Evolutionary conservation across 495 filamentous ascomycete species (phyloP).

Genomic region (Friedmanniomyces endolithicus): DNA sequence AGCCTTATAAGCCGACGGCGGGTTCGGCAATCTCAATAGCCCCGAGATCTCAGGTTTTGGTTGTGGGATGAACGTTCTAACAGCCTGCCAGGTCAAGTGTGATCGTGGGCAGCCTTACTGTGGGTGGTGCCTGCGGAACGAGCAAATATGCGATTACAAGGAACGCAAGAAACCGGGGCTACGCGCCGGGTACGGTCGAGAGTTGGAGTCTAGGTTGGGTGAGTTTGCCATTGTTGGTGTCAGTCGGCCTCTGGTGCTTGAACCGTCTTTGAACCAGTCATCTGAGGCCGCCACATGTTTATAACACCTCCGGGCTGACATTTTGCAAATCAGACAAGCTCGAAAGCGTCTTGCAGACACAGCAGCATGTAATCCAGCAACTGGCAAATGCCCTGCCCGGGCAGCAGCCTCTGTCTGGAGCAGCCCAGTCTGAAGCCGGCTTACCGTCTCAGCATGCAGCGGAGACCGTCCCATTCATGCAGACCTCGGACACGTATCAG

Average conservation of each 20-base stretch:
- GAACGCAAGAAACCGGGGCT: conserved; percentile 73
- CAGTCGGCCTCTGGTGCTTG: no score
- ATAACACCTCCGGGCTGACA: conserved; percentile 10
- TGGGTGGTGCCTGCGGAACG: conserved; percentile 77
- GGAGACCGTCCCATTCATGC: conserved; percentile 50
- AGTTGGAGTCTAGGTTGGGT: conserved; percentile 66
- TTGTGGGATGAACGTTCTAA: background rate
- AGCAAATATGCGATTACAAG: conserved; percentile 66
- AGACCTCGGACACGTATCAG: conserved; percentile 38
- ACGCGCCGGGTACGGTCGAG: conserved; percentile 74
- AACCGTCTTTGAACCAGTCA: no score
- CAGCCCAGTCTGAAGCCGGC: background rate
- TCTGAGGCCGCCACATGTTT: background rate
- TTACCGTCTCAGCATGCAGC: conserved; percentile 36
- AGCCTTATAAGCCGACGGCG: conserved; percentile 35
- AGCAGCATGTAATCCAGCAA: conserved; percentile 28
- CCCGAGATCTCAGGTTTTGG: background rate
- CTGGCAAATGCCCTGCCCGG: conserved; percentile 20
- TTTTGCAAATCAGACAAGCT: conserved; percentile 20
- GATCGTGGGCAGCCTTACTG: conserved; percentile 70
- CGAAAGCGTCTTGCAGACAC: conserved; percentile 26
- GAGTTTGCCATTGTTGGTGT: conserved; percentile 31
- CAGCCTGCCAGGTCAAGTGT: conserved; percentile 13
- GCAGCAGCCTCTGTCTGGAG: background rate
- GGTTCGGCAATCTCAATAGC: background rate